Base-by-base conservation (phyloP, 441 rosid genomes). In the Bruguiera hainesii region DNA sequence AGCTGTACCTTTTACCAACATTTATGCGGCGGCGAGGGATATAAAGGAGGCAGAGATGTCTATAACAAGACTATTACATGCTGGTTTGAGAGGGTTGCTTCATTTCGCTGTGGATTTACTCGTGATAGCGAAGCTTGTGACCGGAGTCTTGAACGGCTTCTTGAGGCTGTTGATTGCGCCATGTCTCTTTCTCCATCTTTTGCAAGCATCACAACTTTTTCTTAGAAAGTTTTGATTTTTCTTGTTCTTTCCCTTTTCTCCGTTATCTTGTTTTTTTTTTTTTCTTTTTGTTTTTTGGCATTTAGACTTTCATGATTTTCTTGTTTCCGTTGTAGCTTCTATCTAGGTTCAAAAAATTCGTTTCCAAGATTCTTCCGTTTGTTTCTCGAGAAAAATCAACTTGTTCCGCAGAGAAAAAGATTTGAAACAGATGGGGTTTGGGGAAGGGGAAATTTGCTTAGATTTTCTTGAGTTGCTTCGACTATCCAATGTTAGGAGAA, bases 11-110 rank as follows among this genome's bases (percentile, higher is more conserved):
- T 93, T 58, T 90, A 77, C 20, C 87, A 87, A 61, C 98, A 90
- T 68, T 93, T 93, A 42, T 90, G 94, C 7, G 97, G 87, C 0
- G 97, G 97, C 0, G 96, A 90, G 26, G 73, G 71, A 71, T 21
- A 64, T 77, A 0, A 59, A 21, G 5, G 87, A 79, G 64, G 92
- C 83, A 0, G 83, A 60, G 8, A 30, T 64, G 48, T 75, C 79
- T 48, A 72, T 89, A 21, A 67, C 30, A 65, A 83, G 56, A 67
- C 29, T 83, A 19, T 77, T 83, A 56, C 83, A 78, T 62, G 70
- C 81, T 9, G 94, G 96, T 1, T 66, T 93, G 57, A 78, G 86
- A 69, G 87, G 85, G 51, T 89, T 93, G 94, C 70, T 90, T 64
- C 83, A 79, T 66, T 93, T 81, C 26, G 89, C 96, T 1, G 89